phyloP scores from a whole-genome alignment of 108 stramenopile species.

The Mediolabrus comicus region DNA sequence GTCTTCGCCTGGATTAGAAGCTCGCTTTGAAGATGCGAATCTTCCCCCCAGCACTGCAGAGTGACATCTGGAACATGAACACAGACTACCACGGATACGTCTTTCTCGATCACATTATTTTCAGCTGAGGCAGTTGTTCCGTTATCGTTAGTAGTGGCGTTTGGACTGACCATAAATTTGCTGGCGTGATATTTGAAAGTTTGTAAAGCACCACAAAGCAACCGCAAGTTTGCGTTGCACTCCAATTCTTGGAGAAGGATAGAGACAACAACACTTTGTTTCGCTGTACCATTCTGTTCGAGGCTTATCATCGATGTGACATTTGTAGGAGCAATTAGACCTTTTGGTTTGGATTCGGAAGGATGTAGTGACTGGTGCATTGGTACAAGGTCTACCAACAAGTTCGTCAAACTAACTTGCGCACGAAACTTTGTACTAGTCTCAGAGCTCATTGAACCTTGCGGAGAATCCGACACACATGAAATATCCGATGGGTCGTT shows the following conservation, averaged over 20 bases:
- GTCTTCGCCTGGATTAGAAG: conserved; percentile 13
- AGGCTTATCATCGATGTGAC: conserved; percentile 61
- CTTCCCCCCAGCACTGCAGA: conserved; percentile 6
- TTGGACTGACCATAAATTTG: not conserved
- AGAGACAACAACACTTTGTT: conserved; percentile 44
- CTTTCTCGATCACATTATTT: not conserved
- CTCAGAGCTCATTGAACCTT: conserved; percentile 21
- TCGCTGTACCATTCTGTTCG: conserved; percentile 50
- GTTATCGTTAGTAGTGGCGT: not conserved
- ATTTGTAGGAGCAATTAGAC: conserved; percentile 51
- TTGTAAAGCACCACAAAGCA: conserved; percentile 48
- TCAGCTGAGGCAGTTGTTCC: not conserved
- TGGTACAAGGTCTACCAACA: conserved; percentile 51
- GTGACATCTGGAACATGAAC: conserved; percentile 24
- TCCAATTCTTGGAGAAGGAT: conserved; percentile 49
- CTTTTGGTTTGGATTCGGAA: conserved; percentile 24
- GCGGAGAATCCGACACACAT: conserved; percentile 26
- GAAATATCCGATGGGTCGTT: conserved; percentile 70
- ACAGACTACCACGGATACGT: conserved; percentile 17
- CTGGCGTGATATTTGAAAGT: conserved; percentile 53
- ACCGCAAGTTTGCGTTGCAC: conserved; percentile 53
- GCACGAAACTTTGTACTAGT: conserved; percentile 52
- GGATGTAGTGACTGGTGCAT: conserved; percentile 29
- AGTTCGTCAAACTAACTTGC: conserved; percentile 54
- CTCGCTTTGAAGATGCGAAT: not conserved